A percentile compares a stretch with the other conserved stretches of the same genome.
phyloP scores from a whole-genome alignment of 345 rosid species.

The Ailanthus altissimus region DNA sequence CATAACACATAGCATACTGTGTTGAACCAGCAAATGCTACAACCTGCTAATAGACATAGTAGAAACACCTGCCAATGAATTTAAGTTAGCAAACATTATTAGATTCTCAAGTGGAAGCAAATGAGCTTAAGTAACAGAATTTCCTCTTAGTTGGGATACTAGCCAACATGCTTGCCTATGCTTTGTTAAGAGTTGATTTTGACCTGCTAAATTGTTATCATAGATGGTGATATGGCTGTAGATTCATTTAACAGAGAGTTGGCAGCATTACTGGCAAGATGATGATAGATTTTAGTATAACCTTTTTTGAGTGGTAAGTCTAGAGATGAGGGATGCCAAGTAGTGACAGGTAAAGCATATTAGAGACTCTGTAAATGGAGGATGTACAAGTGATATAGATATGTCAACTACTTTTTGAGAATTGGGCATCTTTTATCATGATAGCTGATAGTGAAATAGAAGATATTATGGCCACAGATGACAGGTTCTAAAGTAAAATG shows the following conservation, averaged over 20 bases:
- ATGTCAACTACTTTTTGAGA: not conserved
- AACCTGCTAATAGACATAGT: slow-evolving; percentile 72
- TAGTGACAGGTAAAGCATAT: not conserved
- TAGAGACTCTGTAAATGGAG: not conserved
- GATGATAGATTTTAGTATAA: not conserved
- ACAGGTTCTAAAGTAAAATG: not conserved
- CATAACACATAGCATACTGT: slow-evolving; percentile 78
- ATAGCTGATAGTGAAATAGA: not conserved
- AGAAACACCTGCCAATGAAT: slow-evolving; percentile 57
- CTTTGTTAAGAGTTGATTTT: too few species aligned
- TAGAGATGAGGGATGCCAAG: not conserved
- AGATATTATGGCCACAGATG: not conserved
- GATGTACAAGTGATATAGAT: not conserved
- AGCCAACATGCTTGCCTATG: not conserved
- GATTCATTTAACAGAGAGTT: too few species aligned
- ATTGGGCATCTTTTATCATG: not conserved
- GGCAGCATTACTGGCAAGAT: not conserved
- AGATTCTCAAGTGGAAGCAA: not conserved
- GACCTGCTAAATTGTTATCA: not conserved
- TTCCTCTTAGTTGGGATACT: not conserved
- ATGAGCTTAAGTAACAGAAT: not conserved
- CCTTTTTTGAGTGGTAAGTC: not conserved
- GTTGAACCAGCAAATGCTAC: slow-evolving; percentile 94
- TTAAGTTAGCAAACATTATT: slow-evolving; percentile 1
- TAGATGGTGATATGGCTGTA: not conserved